Percentiles rank a stretch among this genome's conserved stretches.
phyloP scores from a whole-genome alignment of 768 basidiomycete genomes.

The Boletellus emodensis region DNA sequence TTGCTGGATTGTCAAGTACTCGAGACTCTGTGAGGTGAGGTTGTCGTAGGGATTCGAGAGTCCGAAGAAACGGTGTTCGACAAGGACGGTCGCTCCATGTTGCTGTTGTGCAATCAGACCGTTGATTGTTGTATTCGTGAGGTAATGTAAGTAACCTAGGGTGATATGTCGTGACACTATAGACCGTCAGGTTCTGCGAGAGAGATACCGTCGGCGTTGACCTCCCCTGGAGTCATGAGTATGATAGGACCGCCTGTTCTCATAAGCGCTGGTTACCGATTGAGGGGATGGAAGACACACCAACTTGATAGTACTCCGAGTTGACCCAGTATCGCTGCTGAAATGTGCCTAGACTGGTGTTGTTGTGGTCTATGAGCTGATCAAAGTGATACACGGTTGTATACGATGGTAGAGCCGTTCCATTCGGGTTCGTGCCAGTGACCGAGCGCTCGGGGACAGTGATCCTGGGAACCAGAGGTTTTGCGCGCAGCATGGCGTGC shows the following conservation, averaged over 20 bases:
- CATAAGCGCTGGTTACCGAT: not conserved
- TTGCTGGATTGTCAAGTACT: slow-evolving; percentile 65
- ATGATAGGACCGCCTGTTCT: no score
- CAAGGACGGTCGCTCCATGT: slow-evolving; percentile 55
- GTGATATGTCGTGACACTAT: no score
- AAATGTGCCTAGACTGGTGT: slow-evolving; percentile 69
- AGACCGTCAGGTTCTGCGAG: no score
- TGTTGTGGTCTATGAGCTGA: slow-evolving; percentile 41
- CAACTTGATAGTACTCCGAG: slow-evolving; percentile 59
- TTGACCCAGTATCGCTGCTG: slow-evolving; percentile 71
- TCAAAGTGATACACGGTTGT: slow-evolving; percentile 30
- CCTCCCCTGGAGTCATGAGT: slow-evolving; percentile 70
- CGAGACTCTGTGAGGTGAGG: slow-evolving; percentile 54
- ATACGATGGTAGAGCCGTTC: slow-evolving; percentile 23
- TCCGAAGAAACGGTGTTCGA: slow-evolving; percentile 76
- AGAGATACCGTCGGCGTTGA: slow-evolving; percentile 41
- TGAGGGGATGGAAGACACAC: slow-evolving; percentile 23
- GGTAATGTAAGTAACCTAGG: slow-evolving; percentile 42
- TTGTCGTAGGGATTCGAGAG: slow-evolving; percentile 66
- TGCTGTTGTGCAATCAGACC: slow-evolving; percentile 65
- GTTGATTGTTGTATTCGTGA: slow-evolving; percentile 61
- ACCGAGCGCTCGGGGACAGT: slow-evolving; percentile 5
- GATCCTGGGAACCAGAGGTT: slow-evolving; percentile 13
- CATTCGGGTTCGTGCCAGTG: slow-evolving; percentile 15
- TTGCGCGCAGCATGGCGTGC: slow-evolving; percentile 19